Percentiles rank a stretch among this genome's conserved stretches.
phyloP scores from a whole-genome alignment of 2,329 filamentous ascomycete genomes.

The Nigrospora sphaerica region DNA sequence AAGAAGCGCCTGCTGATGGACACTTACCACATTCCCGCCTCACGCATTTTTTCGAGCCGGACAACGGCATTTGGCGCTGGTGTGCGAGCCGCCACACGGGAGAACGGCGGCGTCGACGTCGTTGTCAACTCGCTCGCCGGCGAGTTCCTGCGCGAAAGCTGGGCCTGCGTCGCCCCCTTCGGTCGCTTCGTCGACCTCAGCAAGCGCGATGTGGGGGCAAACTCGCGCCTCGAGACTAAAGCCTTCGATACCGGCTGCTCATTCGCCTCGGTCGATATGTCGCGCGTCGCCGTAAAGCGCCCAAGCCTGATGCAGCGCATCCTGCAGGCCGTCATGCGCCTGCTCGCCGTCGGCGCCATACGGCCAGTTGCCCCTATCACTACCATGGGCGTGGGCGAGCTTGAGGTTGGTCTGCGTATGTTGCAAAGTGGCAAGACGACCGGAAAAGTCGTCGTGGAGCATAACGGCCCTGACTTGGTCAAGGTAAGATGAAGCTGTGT shows the following conservation, averaged over 20 bases:
- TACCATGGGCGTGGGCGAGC: constrained; percentile 12
- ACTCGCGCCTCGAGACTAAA: constrained; percentile 20
- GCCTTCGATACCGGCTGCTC: constrained; percentile 41
- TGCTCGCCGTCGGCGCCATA: constrained; percentile 17
- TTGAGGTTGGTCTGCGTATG: neutral
- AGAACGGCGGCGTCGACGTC: constrained; percentile 3
- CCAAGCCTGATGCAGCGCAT: constrained; percentile 16
- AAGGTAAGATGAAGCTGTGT: constrained; percentile 7
- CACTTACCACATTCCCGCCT: constrained; percentile 1
- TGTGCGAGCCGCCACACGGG: constrained; percentile 3
- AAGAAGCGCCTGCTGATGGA: constrained; percentile 5
- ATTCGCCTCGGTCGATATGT: constrained; percentile 38
- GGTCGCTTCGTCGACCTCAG: constrained; percentile 21
- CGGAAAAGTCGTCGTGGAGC: constrained; percentile 37
- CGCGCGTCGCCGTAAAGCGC: constrained; percentile 27
- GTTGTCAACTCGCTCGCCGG: constrained; percentile 10
- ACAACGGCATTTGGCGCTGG: constrained; percentile 3
- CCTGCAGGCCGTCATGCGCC: constrained; percentile 15
- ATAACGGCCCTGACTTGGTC: constrained; percentile 11
- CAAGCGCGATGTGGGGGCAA: constrained; percentile 18
- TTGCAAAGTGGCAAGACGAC: constrained; percentile 21
- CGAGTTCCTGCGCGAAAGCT: constrained; percentile 16
- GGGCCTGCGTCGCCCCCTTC: constrained; percentile 21
- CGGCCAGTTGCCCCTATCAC: constrained; percentile 25
- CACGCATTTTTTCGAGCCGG: constrained; percentile 4